phyloP scores from a whole-genome alignment of 352 stramenopile species.

The Phytophthora chlamydospora region DNA sequence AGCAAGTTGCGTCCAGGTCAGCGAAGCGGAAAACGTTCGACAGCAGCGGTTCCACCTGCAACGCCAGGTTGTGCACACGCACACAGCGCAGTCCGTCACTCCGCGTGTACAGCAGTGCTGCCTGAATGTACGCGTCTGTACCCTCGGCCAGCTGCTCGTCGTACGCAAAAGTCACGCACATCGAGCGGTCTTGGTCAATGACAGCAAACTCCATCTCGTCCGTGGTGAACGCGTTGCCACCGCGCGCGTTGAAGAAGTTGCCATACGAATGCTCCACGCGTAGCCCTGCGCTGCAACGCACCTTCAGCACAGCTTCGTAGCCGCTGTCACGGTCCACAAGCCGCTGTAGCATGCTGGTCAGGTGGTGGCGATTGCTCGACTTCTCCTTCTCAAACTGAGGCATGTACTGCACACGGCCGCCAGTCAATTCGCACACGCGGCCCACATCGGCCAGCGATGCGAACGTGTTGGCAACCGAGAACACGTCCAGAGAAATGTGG shows the following conservation, averaged over 20 bases:
- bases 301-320: constrained; percentile 90
- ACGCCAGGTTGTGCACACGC: constrained; percentile 90
- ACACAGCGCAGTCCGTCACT: constrained; percentile 87
- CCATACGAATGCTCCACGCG: constrained; percentile 88
- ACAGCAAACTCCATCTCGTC: constrained; percentile 91
- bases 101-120: constrained; percentile 89
- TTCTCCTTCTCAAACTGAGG: constrained; percentile 88
- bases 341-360: constrained; percentile 74
- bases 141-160: constrained; percentile 83
- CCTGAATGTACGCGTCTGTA: constrained; percentile 85
- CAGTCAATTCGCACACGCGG: constrained; percentile 84
- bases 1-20: constrained; percentile 88
- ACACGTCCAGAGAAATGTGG: constrained; percentile 88
- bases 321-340: constrained; percentile 77
- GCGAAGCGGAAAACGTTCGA: constrained; percentile 91
- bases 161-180: constrained; percentile 89
- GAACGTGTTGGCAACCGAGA: constrained; percentile 86
- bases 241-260: constrained; percentile 74
- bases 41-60: constrained; percentile 77
- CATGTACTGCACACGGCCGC: constrained; percentile 86
- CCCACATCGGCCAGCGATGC: constrained; percentile 82
- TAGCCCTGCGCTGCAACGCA: constrained; percentile 83
- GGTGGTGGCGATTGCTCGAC: constrained; percentile 80
- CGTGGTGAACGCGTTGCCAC: constrained; percentile 59
- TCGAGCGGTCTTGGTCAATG: constrained; percentile 86